Evolutionary conservation across 1,284 basidiomycete genomes (phyloP).

Genomic region (Sporisorium reilianum): DNA sequence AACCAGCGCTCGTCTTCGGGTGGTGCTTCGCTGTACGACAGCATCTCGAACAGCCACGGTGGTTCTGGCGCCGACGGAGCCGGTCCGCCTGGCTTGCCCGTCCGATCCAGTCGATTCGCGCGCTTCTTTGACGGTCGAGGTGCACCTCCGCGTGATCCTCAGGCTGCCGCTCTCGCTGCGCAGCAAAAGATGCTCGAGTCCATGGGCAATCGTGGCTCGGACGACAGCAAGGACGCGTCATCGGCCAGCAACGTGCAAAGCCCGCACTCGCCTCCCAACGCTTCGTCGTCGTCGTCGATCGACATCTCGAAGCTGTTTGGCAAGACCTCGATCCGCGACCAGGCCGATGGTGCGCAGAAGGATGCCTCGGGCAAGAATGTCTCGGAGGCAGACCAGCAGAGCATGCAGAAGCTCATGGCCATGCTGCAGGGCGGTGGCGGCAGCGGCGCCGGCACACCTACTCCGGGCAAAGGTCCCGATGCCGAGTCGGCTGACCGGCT

Average conservation of each 20-base stretch:
- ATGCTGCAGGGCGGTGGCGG: slow-evolving; percentile 57
- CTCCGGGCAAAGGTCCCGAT: slow-evolving; percentile 16
- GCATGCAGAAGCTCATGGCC: slow-evolving; percentile 69
- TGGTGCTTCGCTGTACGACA: slow-evolving; percentile 45
- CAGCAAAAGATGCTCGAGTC: slow-evolving; percentile 54
- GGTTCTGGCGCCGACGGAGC: slow-evolving; percentile 23
- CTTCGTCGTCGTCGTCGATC: slow-evolving; percentile 40
- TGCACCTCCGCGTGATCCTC: slow-evolving; percentile 50
- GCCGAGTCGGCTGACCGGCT: slow-evolving; percentile 30
- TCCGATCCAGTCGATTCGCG: slow-evolving; percentile 67
- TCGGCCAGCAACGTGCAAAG: slow-evolving; percentile 12
- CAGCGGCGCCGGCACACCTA: slow-evolving; percentile 28
- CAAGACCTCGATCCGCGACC: slow-evolving; percentile 35
- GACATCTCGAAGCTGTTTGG: slow-evolving; percentile 52
- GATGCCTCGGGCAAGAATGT: slow-evolving; percentile 46
- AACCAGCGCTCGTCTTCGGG: slow-evolving; percentile 44
- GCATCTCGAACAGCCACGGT: slow-evolving; percentile 54
- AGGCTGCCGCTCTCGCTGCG: slow-evolving; percentile 59
- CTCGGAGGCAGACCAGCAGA: slow-evolving; percentile 61
- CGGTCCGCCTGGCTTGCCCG: slow-evolving; percentile 52
- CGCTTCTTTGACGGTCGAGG: slow-evolving; percentile 63
- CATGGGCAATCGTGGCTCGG: slow-evolving; percentile 25
- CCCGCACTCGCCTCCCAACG: slow-evolving; percentile 31
- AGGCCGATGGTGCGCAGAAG: slow-evolving; percentile 26
- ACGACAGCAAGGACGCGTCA: slow-evolving; percentile 18